Base-by-base conservation (phyloP, 148 eudicot species). In the Chenopodium album region DNA sequence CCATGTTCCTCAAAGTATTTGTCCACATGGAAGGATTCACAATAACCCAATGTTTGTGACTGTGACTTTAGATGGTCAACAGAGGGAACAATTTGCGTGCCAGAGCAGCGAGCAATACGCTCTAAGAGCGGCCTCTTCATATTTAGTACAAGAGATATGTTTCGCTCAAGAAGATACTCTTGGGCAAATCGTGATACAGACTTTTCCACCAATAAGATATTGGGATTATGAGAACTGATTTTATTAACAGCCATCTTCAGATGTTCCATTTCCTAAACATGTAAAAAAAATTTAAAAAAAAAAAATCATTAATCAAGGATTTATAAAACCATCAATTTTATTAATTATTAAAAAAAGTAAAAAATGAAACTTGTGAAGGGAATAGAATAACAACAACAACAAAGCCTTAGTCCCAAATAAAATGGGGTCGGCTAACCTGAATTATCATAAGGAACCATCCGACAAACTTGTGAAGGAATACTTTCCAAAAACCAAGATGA, bases 181-280 rank as follows among this genome's bases (percentile, higher is more conserved):
- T 94, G 98, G 14, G 99, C 99, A 87, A 88, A 89, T 79, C 99
- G 87, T 64, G 99, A 91, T 71, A 97, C 99, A 65, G 99, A 94
- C 85, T 94, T 97, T 90, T 97, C 99, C 81, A 97, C 99, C 79
- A 97, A 84, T 73, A 97, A 85, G 79, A 97, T 80, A 85, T 97
- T 89, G 37, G 99, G 99, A 54, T 91, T 86, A 74, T 94, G 93
- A 46, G 89, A 86, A 81, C 87, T 92, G 72, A 97, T 97, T 86
- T 92, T 97, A 13, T 97, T 92, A 81, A 97, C 97, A 81, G 97
- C 98, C 99, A 94, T 94, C 91, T 90, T 97, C 84, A 97, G 88
- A 91, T 97, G 97, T 84, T 97, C 98, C 98, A 89, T 97, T 90
- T 97, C 99, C 99, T 97, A 62, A 69, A 69, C 19, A 68, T 73